These are phyloP conservation scores for Penicillium frequentans DNA, from an alignment of 2,329 filamentous ascomycete species.

Conservation along the genomic window DNA sequence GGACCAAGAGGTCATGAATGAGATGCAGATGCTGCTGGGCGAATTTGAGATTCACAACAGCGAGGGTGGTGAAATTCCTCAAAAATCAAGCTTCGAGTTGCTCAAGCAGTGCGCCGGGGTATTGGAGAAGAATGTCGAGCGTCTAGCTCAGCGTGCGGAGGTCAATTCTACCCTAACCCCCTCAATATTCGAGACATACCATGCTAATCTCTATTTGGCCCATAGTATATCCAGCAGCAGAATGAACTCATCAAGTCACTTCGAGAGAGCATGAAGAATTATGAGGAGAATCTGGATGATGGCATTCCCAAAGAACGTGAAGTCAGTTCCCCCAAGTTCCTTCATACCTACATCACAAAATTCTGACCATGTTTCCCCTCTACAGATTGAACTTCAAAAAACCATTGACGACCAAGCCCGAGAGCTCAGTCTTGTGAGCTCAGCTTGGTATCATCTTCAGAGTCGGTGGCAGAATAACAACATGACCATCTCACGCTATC, in stretches of 20 bases:
- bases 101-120: slow-evolving; percentile 51
- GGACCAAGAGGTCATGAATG: slow-evolving; percentile 40
- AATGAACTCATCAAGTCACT: slow-evolving; percentile 45
- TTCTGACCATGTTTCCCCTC: slow-evolving; percentile 15
- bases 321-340: slow-evolving; percentile 25
- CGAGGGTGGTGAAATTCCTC: slow-evolving; percentile 31
- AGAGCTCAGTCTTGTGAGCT: slow-evolving; percentile 47
- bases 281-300: slow-evolving; percentile 39
- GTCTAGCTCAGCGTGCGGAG: slow-evolving; percentile 44
- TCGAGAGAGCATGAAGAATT: slow-evolving; percentile 41
- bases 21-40: slow-evolving; percentile 43
- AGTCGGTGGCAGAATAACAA: slow-evolving; percentile 47
- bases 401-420: slow-evolving; percentile 43
- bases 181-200: background rate
- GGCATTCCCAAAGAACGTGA: slow-evolving; percentile 42
- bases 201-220: slow-evolving; percentile 12
- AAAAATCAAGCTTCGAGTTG: slow-evolving; percentile 41
- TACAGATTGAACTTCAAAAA: slow-evolving; percentile 41
- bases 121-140: slow-evolving; percentile 55
- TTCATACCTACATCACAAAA: background rate
- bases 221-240: slow-evolving; percentile 44
- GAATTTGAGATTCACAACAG: slow-evolving; percentile 40
- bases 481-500: slow-evolving; percentile 41
- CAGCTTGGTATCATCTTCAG: slow-evolving; percentile 50
- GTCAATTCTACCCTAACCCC: slow-evolving; percentile 26